phyloP scores from a whole-genome alignment of 176 grass and related monocot species.

The Calamus simplicifolius region DNA sequence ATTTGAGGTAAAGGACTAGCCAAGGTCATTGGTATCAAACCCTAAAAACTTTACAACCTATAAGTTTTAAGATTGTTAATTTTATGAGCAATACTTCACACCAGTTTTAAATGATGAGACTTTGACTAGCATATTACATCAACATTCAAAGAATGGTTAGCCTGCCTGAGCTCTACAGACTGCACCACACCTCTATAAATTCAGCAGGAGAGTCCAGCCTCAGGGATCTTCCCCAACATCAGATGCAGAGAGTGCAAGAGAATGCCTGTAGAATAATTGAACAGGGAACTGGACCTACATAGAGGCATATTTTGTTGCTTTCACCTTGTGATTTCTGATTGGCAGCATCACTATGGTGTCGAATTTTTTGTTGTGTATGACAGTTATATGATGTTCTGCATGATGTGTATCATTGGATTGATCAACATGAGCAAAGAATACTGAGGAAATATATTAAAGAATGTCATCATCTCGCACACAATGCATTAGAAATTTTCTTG shows the following conservation, averaged over 20 bases:
- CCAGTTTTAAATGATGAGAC: not conserved
- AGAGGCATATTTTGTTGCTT: not conserved
- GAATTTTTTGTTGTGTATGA: too few species aligned
- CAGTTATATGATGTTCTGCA: too few species aligned
- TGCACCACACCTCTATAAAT: constrained; percentile 76
- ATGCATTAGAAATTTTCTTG: too few species aligned
- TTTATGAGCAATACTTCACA: not conserved
- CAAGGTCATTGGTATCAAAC: too few species aligned
- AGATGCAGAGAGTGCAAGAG: constrained; percentile 66
- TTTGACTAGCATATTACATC: constrained; percentile 65
- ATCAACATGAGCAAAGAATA: too few species aligned
- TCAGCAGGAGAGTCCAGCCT: constrained; percentile 70
- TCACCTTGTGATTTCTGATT: too few species aligned
- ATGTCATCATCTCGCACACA: too few species aligned
- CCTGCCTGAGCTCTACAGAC: constrained; percentile 71
- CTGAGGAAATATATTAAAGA: too few species aligned
- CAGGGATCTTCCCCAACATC: constrained; percentile 67
- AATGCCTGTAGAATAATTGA: constrained; percentile 89
- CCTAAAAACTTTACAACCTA: too few species aligned
- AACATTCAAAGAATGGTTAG: constrained; percentile 62
- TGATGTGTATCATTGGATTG: too few species aligned
- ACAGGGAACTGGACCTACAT: constrained; percentile 53
- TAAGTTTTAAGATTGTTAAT: not conserved
- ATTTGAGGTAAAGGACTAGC: too few species aligned
- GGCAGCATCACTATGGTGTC: too few species aligned